phyloP scores from a whole-genome alignment of 768 basidiomycete genomes.

The Rhodosporidiobolus sp. region DNA sequence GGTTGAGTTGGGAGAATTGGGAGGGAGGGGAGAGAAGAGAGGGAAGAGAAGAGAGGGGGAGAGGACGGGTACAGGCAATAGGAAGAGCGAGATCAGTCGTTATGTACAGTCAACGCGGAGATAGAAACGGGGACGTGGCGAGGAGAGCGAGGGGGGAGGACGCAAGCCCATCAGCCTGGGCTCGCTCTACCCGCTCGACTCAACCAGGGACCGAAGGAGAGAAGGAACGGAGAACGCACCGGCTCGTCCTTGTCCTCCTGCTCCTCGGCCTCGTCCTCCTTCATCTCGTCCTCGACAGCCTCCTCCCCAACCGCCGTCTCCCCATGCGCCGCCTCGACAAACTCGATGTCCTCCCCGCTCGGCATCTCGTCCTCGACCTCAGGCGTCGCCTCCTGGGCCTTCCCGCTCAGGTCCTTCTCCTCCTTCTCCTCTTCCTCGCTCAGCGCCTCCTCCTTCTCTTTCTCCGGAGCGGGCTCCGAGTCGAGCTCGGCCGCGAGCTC shows the following conservation, averaged over 20 bases:
- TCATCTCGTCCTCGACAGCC: conserved; percentile 48
- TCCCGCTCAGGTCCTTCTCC: neutral
- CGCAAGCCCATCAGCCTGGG: neutral
- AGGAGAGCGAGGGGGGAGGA: neutral
- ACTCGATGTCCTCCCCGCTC: neutral
- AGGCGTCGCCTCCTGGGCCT: neutral
- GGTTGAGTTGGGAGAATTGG: neutral
- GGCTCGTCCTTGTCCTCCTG: conserved; percentile 8
- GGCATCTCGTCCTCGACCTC: conserved; percentile 7
- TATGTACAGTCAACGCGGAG: no score
- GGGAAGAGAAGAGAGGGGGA: no score
- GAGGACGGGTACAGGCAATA: no score
- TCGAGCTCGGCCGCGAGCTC: neutral
- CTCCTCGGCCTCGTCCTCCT: conserved; percentile 52
- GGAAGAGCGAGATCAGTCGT: neutral
- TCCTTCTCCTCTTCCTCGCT: conserved; percentile 4
- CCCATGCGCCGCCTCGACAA: neutral
- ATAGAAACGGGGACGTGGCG: neutral
- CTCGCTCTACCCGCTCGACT: neutral
- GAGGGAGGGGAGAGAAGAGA: neutral
- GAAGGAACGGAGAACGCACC: conserved; percentile 3
- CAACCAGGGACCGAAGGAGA: neutral
- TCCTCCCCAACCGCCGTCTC: neutral
- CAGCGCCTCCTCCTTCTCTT: neutral
- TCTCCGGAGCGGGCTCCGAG: neutral